Conservation (phyloP, 805 yeast genomes). For the Yarrowia phangngaensis region DNA sequence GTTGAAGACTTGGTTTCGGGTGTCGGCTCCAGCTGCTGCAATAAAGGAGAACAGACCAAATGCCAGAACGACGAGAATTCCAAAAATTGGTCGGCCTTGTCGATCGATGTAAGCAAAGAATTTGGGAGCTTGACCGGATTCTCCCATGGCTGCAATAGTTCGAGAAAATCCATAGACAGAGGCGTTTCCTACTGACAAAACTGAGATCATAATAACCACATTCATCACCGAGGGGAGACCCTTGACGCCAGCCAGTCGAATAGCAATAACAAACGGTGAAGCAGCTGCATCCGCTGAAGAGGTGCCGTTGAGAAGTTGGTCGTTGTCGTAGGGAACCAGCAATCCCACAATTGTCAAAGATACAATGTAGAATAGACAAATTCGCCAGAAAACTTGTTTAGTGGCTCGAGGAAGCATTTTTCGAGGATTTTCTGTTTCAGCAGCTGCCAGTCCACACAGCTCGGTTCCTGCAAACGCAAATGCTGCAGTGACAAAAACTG, state of each 20-base stretch:
- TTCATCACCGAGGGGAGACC: constrained; percentile 66
- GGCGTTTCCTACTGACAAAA: constrained; percentile 66
- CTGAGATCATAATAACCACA: constrained; percentile 59
- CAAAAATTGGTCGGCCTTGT: constrained; percentile 62
- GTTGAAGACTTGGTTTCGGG: constrained; percentile 48
- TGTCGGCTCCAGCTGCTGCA: constrained; percentile 50
- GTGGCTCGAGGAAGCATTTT: constrained; percentile 64
- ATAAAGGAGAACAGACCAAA: constrained; percentile 59
- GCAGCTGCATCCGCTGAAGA: constrained; percentile 58
- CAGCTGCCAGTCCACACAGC: constrained; percentile 65
- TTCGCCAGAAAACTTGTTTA: constrained; percentile 78
- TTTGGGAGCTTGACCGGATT: constrained; percentile 59
- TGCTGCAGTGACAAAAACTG: constrained; percentile 66
- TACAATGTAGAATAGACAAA: constrained; percentile 59
- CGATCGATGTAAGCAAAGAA: constrained; percentile 58
- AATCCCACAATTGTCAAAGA: constrained; percentile 53
- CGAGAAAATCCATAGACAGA: constrained; percentile 66
- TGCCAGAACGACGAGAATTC: constrained; percentile 48
- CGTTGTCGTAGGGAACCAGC: constrained; percentile 58
- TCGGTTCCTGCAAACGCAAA: constrained; percentile 65
- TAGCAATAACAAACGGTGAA: constrained; percentile 72
- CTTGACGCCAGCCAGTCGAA: constrained; percentile 55
- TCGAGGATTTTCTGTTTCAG: constrained; percentile 67
- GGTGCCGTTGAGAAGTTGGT: constrained; percentile 46
- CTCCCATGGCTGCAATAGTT: constrained; percentile 58